Evolutionary conservation across 2,329 filamentous ascomycete genomes (phyloP).

Genomic region (Paecilomyces sp.): DNA sequence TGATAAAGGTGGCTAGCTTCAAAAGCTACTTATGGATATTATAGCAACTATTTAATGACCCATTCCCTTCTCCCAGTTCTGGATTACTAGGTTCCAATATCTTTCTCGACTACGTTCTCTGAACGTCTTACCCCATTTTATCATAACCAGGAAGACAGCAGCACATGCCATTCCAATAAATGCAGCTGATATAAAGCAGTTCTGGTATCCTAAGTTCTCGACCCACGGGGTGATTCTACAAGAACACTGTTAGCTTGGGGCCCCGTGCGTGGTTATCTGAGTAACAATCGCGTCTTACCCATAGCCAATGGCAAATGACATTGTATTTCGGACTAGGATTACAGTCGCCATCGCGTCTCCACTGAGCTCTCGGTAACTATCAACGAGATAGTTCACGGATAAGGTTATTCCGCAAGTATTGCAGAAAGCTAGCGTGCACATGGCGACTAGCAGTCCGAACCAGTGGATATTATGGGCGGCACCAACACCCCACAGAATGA

Average conservation of each 20-base stretch:
- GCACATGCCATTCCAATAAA: constrained; percentile 30
- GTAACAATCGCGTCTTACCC: constrained; percentile 20
- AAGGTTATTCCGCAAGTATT: constrained; percentile 30
- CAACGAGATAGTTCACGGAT: constrained; percentile 34
- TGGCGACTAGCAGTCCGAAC: constrained; percentile 36
- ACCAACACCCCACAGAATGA: constrained; percentile 35
- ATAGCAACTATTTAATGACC: constrained; percentile 12
- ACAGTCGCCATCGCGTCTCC: constrained; percentile 35
- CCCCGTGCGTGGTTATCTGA: not conserved
- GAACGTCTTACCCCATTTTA: constrained; percentile 31
- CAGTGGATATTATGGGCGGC: constrained; percentile 36
- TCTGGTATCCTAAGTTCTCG: constrained; percentile 35
- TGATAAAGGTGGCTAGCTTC: no score
- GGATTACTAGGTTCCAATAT: constrained; percentile 30
- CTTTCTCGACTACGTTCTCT: constrained; percentile 24
- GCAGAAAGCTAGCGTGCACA: constrained; percentile 35
- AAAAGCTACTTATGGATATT: no score
- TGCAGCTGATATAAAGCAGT: constrained; percentile 37
- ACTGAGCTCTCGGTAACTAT: constrained; percentile 34
- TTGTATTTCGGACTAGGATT: constrained; percentile 42
- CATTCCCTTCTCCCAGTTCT: constrained; percentile 28
- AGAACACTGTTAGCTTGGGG: not conserved
- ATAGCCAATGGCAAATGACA: constrained; percentile 41
- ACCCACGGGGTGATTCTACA: constrained; percentile 42
- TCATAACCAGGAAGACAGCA: constrained; percentile 32